Base-by-base conservation (phyloP, 495 filamentous ascomycete species). In the Glarea lozoyensis region DNA sequence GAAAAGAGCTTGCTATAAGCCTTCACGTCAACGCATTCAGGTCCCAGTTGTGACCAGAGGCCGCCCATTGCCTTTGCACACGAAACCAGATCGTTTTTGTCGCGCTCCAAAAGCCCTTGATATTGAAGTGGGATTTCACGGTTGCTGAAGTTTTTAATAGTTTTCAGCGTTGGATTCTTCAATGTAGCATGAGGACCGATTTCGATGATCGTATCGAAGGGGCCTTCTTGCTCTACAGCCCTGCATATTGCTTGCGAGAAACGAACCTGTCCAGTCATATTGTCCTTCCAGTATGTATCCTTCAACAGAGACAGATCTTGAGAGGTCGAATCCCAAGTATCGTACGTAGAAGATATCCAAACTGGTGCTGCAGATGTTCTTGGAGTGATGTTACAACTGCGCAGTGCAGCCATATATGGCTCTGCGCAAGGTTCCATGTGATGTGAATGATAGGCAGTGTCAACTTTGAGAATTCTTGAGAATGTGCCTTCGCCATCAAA, bases 401-500 rank as follows among this genome's bases (percentile, higher is more conserved):
- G n/a, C n/a, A 29, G 25, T 1, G 39, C 40, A 13, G 60, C 30
- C 10, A 60, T 20, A 48, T 78, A 82, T 19, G 58, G 42, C 4
- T 27, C 41, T 0, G 63, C 59, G 18, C 70, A 47, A 6, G 15
- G 25, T 0, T 53, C 22, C 78, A 83, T 81, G 44, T 73, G 75
- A 1, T 65, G 67, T 0, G 75, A 77, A 52, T 82, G 79, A 45
- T 84, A 84, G 0, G 79, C 79, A 1, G 63, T 68, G 20, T 70
- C 66, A 0, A 75, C 70, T 11, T 53, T 54, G 2, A 75, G 45
- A 0, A 40, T 10, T 1, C 70, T 41, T 0, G 55, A 50, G 40
- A 73, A 72, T 19, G 55, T 66, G 0, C 53, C 46, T 13, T 70
- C 55, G 0, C 64, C 66, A 2, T 76, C 59, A 2, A 78, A 50